Evolutionary conservation across 164 flowering plant species (phyloP), one percentile per base, ranked within the genome.

Genomic region (Nymphaea thermarum): DNA sequence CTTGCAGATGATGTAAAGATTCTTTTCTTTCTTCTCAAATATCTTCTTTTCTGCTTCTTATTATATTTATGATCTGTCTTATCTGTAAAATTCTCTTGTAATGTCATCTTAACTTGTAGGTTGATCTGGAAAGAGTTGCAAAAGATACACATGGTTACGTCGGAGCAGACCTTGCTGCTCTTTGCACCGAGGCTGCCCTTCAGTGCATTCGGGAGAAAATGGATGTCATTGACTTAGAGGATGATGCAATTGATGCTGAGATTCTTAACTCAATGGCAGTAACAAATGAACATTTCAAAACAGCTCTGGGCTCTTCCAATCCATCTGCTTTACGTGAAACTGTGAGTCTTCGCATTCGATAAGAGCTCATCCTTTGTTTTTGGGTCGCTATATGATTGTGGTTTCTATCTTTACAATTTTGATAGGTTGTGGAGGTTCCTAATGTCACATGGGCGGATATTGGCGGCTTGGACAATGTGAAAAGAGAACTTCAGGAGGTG

Each of bases 161-260:
- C 18, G 90, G 90, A 57, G 84, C 90, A 8, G 90, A 86, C 74
- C 82, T 86, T 68, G 90, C 90, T 68, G 90, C 87, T 36, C 79
- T 86, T 62, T 86, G 88, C 71, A 86, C 90, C 1, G 90, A 86
- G 65, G 85, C 87, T 74, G 90, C 90, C 47, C 87, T 86, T 69
- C 87, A 84, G 68, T 86, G 90, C 71, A 84, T 86, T 45, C 76
- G 87, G 75, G 87, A 86, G 78, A 86, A 84, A 65, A 86, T 86
- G 90, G 90, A 84, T 70, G 85, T 84, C 8, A 82, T 86, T 63
- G 87, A 86, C 77, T 72, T 84, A 45, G 90, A 86, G 65, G 90
- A 84, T 64, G 90, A 84, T 64, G 62, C 80, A 2, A 86, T 86
- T 67, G 90, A 86, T 81, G 90, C 90, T 42, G 87, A 86, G 72